Percentiles rank a stretch among this genome's conserved stretches.
Evolutionary conservation across 2,329 filamentous ascomycete species (phyloP).

Genomic region (Fusarium annulatum): DNA sequence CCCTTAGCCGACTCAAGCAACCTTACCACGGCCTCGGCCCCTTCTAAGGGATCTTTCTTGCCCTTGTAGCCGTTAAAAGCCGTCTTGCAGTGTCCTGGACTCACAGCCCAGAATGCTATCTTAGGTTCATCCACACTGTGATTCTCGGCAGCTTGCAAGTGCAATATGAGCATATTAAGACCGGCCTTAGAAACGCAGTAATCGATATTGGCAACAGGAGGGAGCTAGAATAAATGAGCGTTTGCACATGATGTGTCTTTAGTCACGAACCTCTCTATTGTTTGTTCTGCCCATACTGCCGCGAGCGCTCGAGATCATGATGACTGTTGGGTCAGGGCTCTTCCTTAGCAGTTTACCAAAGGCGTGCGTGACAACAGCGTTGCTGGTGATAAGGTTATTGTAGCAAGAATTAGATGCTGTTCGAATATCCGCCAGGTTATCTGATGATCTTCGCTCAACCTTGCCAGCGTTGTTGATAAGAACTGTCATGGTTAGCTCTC

Average conservation of each 20-base stretch:
- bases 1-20: background rate
- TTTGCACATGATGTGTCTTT: rapidly evolving
- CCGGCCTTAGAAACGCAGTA: slow-evolving; percentile 13
- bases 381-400: slow-evolving; percentile 16
- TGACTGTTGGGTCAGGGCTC: slow-evolving; percentile 1
- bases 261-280: background rate
- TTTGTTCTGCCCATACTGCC: slow-evolving; percentile 2
- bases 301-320: slow-evolving; percentile 20
- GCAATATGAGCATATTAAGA: slow-evolving; percentile 9
- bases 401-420: slow-evolving; percentile 1
- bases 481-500: background rate
- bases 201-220: slow-evolving; percentile 7
- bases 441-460: background rate
- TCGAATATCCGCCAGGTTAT: background rate
- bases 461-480: slow-evolving; percentile 10
- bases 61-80: slow-evolving; percentile 14
- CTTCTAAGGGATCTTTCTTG: background rate
- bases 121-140: background rate
- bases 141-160: background rate
- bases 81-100: slow-evolving; percentile 12
- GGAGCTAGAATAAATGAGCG: background rate
- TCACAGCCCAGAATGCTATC: slow-evolving; percentile 11
- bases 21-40: background rate
- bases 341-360: background rate
- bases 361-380: background rate